phyloP scores from a whole-genome alignment of 1,284 basidiomycete genomes.

The Golubevia sp. region DNA sequence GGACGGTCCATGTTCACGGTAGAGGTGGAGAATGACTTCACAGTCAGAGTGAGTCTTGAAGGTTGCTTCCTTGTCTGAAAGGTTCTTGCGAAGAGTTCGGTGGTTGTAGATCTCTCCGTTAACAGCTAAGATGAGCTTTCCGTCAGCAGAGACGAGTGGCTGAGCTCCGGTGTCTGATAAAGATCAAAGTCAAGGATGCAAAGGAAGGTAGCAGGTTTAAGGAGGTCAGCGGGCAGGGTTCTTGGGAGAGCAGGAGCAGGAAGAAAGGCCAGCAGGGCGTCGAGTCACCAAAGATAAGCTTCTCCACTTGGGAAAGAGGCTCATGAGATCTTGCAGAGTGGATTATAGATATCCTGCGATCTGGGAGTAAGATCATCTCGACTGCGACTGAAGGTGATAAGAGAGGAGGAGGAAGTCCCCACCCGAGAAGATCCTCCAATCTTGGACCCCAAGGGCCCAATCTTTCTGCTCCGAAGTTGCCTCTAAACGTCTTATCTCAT shows the following conservation, averaged over 20 bases:
- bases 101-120: constrained; percentile 99
- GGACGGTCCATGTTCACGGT: constrained; percentile 53
- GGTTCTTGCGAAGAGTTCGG: constrained; percentile 74
- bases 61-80: constrained; percentile 69
- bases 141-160: constrained; percentile 85
- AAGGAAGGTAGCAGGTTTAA: background rate
- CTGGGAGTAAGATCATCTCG: background rate
- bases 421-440: background rate
- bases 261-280: too few species aligned
- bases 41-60: constrained; percentile 99
- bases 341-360: background rate
- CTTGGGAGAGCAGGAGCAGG: too few species aligned
- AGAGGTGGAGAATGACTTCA: constrained; percentile 80
- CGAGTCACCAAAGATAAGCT: too few species aligned
- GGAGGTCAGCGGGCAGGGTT: constrained; percentile 9
- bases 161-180: constrained; percentile 91
- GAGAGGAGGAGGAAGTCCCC: background rate
- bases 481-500: too few species aligned
- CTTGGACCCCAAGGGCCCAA: background rate
- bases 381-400: background rate
- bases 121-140: constrained; percentile 83
- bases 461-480: too few species aligned
- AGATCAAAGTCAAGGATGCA: constrained; percentile 3
- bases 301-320: background rate
- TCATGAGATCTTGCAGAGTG: background rate